A percentile compares a stretch with the other conserved stretches of the same genome.
Conservation (phyloP, 331 rosid species). For the Telfairia occidentalis region DNA sequence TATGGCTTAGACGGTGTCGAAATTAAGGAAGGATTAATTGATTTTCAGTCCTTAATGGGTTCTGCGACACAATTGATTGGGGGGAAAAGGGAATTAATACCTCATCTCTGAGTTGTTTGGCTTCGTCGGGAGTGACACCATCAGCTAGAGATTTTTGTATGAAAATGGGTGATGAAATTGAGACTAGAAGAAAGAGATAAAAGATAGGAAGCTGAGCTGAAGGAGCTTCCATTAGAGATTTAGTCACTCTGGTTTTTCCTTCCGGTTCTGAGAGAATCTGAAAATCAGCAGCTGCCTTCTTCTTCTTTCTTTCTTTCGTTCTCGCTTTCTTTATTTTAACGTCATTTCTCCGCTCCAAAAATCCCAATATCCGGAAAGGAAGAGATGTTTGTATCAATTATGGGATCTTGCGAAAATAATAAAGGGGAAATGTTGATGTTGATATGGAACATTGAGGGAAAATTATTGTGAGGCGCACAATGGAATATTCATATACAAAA, state of each 20-base stretch:
- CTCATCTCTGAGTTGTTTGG: conserved; percentile 61
- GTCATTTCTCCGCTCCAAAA: background rate
- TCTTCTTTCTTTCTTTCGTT: background rate
- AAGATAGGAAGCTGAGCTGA: conserved; percentile 27
- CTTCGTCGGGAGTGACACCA: conserved; percentile 56
- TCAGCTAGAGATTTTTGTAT: conserved; percentile 32
- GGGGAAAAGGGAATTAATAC: conserved; percentile 9
- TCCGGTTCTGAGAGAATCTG: background rate
- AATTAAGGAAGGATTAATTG: background rate
- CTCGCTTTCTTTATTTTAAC: background rate
- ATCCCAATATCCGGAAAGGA: background rate
- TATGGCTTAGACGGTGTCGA: background rate
- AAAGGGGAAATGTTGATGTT: no score
- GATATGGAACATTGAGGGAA: no score
- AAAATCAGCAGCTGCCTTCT: background rate
- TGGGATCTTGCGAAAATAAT: no score
- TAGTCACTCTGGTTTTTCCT: background rate
- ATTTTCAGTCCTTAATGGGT: background rate
- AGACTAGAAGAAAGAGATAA: conserved; percentile 18
- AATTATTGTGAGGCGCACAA: no score
- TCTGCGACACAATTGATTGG: background rate
- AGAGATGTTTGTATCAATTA: background rate
- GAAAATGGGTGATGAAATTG: background rate
- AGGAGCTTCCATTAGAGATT: conserved; percentile 29
- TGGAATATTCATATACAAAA: no score